Conservation (phyloP, 1,284 basidiomycete species). For the Singerocomus inundabilis region DNA sequence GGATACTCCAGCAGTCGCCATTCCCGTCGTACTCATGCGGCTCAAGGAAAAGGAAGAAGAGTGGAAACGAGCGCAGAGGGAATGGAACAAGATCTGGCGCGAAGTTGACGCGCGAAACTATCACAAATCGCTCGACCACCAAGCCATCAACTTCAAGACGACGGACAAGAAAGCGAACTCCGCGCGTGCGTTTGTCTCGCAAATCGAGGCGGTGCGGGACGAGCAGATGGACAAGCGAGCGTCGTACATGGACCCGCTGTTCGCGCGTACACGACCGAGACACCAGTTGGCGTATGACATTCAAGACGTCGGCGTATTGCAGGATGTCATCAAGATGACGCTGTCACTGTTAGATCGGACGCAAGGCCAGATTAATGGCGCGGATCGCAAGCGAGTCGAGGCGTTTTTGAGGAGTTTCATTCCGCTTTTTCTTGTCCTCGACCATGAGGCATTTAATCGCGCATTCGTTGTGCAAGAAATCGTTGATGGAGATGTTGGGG, state of each 20-base stretch:
- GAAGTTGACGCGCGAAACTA: conserved; percentile 96
- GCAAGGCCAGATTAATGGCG: conserved; percentile 66
- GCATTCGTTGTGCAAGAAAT: conserved; percentile 54
- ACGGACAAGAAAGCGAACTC: conserved; percentile 91
- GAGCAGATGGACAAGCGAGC: conserved; percentile 84
- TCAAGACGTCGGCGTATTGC: conserved; percentile 75
- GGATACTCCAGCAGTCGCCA: conserved; percentile 88
- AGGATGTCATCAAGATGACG: conserved; percentile 86
- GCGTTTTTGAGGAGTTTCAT: conserved; percentile 79
- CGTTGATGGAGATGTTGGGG: conserved; percentile 52
- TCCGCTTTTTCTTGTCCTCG: conserved; percentile 72
- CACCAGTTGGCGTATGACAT: conserved; percentile 84
- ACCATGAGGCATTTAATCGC: conserved; percentile 68
- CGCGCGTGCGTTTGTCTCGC: conserved; percentile 80
- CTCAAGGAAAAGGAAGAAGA: conserved; percentile 98
- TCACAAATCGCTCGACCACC: conserved; percentile 90
- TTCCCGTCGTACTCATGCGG: conserved; percentile 89
- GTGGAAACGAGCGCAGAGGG: conserved; percentile 98
- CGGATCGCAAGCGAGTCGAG: conserved; percentile 83
- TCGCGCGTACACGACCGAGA: conserved; percentile 64
- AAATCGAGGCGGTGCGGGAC: conserved; percentile 87
- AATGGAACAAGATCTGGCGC: conserved; percentile 99
- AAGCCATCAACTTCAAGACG: conserved; percentile 88
- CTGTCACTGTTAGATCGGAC: conserved; percentile 92
- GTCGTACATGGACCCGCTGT: conserved; percentile 73